Base-by-base conservation (phyloP, 2,329 filamentous ascomycete species). In the Westerdykella ornata region DNA sequence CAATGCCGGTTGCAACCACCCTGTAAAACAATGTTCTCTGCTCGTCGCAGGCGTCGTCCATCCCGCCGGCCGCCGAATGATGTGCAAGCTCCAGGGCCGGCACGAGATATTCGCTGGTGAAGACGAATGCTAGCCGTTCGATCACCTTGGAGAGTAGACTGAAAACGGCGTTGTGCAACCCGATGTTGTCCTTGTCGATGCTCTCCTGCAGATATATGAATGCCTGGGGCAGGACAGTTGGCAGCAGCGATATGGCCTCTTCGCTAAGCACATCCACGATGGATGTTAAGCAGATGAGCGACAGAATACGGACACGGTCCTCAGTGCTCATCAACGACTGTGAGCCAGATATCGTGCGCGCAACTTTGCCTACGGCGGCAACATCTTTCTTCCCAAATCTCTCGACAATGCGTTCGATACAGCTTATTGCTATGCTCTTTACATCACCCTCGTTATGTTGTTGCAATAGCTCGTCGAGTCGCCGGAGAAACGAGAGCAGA, bases 301-400 rank as follows among this genome's bases (percentile, higher is more conserved):
- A 86, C 72, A 94, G 85, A 45, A 90, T 76, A 31, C 83, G 82
- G 36, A 96, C 77, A 18, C 79, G 78, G 50, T 77, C 72, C 55
- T 94, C 85, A 11, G 75, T 67, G 60, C 85, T 82, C 29, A 84
- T 85, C 37, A 97, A 76, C 48, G 87, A 90, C 49, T 84, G 73
- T 41, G 80, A 71, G 32, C 88, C 81, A 29, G 85, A 81, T 54
- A 98, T 84, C 1, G 83, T 84, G 44, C 81, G 73, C 4, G 88
- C 87, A 4, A 88, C 84, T 4, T 78, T 77, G 18, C 84, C 75
- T 34, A 95, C 84, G 34, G 81, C 82, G 51, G 84, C 80, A 1
- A 84, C 74, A 57, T 95, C 86, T 63, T 89, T 94, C 72, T 92
- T 94, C 52, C 92, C 94, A 62, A 95, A 97, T 63, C 90, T 90